A percentile compares a stretch with the other conserved stretches of the same genome.
These are phyloP conservation scores for Ochetophila trinervis DNA, from an alignment of 306 rosid genomes.

Conservation along the genomic window DNA sequence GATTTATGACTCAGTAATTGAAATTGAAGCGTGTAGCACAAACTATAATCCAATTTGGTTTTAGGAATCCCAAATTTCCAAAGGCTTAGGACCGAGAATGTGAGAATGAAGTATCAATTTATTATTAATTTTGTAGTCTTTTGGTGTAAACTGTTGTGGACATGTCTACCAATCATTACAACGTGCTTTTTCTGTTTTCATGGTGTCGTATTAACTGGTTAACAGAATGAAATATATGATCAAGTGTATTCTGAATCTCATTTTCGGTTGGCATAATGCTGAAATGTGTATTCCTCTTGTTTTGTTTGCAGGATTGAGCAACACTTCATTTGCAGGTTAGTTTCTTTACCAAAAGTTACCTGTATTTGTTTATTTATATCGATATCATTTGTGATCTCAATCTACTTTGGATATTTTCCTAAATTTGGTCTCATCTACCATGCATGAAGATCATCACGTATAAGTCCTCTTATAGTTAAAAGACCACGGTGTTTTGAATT, in stretches of 20 bases:
- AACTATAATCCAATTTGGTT: no score
- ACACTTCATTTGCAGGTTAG: conserved; percentile 85
- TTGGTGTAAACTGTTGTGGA: neutral
- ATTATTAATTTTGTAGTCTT: neutral
- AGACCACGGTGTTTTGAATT: neutral
- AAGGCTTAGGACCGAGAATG: neutral
- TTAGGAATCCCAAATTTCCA: neutral
- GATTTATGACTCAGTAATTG: neutral
- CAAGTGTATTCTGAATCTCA: neutral
- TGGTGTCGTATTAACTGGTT: neutral
- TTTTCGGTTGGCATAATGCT: conserved; percentile 5
- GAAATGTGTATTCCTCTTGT: conserved; percentile 28
- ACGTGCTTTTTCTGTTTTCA: neutral
- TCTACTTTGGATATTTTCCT: neutral
- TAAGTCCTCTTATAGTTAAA: neutral
- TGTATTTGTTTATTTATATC: neutral
- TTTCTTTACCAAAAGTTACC: conserved; percentile 23
- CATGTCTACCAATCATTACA: neutral
- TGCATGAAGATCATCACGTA: neutral
- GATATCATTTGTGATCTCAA: neutral
- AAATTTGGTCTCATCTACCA: neutral
- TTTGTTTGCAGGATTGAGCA: conserved; percentile 74
- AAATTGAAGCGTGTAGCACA: neutral
- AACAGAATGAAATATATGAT: neutral
- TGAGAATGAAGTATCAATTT: no score